These are phyloP conservation scores for Trypanosoma scelopori DNA, from an alignment of 208 protist genomes.

Conservation along the genomic window DNA sequence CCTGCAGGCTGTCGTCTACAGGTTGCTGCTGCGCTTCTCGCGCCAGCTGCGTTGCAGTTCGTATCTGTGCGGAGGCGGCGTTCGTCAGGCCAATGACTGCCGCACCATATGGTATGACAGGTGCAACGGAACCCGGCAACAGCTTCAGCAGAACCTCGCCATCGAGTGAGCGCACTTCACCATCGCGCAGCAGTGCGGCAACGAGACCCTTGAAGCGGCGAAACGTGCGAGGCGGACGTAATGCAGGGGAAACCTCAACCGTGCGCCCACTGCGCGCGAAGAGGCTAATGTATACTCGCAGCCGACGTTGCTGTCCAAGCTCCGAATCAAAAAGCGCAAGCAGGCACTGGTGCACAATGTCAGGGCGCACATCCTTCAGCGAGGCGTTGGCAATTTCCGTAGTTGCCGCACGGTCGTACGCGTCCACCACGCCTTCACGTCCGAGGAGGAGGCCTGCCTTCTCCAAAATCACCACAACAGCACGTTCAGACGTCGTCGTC, in stretches of 20 bases:
- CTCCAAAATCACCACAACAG: conserved; percentile 87
- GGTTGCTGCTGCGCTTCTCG: conserved; percentile 30
- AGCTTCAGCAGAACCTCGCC: conserved; percentile 76
- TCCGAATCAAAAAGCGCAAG: conserved; percentile 91
- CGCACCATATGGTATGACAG: conserved; percentile 80
- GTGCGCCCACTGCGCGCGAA: conserved; percentile 66
- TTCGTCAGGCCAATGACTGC: conserved; percentile 77
- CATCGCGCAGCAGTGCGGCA: conserved; percentile 73
- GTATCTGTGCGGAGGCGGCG: conserved; percentile 48
- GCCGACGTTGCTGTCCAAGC: conserved; percentile 54
- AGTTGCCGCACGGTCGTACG: conserved; percentile 78
- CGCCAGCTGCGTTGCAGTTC: conserved; percentile 44
- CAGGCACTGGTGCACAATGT: conserved; percentile 92
- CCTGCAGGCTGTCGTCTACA: conserved; percentile 73
- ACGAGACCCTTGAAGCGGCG: conserved; percentile 86
- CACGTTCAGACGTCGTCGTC: conserved; percentile 21
- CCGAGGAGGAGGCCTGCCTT: conserved; percentile 81
- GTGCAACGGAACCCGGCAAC: conserved; percentile 79
- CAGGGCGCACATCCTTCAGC: conserved; percentile 74
- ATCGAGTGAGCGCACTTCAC: conserved; percentile 59
- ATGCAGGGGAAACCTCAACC: conserved; percentile 84
- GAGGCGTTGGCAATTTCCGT: conserved; percentile 79
- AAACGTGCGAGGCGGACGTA: conserved; percentile 88
- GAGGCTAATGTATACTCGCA: conserved; percentile 86
- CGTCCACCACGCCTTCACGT: conserved; percentile 73